Evolutionary conservation across 2,329 filamentous ascomycete species (phyloP).

Genomic region (Curvularia hawaiiensis): DNA sequence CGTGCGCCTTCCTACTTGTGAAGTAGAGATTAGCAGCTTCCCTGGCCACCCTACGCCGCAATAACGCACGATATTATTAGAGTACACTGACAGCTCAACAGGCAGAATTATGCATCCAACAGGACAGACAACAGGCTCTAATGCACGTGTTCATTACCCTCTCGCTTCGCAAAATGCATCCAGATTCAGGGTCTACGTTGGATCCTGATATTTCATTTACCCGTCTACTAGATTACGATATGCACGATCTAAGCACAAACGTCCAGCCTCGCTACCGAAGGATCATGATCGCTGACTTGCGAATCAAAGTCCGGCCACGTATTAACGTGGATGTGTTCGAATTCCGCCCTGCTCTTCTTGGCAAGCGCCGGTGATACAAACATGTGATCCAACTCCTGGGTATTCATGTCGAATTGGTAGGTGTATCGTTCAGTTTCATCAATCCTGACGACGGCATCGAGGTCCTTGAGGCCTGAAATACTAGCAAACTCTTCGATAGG

Average conservation of each 20-base stretch:
- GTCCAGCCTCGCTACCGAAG: constrained; percentile 67
- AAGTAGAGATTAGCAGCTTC: not conserved
- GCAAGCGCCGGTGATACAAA: constrained; percentile 64
- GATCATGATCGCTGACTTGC: constrained; percentile 71
- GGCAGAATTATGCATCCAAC: not conserved
- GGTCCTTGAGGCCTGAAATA: constrained; percentile 62
- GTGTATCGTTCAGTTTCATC: constrained; percentile 67
- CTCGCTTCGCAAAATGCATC: constrained; percentile 1
- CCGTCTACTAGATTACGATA: constrained; percentile 7
- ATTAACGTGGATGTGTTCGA: constrained; percentile 74
- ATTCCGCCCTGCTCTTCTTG: constrained; percentile 47
- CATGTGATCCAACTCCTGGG: constrained; percentile 73
- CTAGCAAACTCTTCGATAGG: constrained; percentile 62
- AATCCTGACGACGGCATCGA: constrained; percentile 64
- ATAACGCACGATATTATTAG: constrained; percentile 15
- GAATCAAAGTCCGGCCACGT: constrained; percentile 66
- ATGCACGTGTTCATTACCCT: constrained; percentile 1
- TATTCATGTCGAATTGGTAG: constrained; percentile 72
- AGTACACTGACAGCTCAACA: constrained; percentile 13
- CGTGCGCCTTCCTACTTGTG: constrained; percentile 3
- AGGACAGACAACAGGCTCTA: not conserved
- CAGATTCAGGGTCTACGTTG: constrained; percentile 1
- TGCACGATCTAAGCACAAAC: constrained; percentile 54
- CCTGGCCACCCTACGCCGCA: constrained; percentile 17
- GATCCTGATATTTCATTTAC: constrained; percentile 4